Evolutionary conservation across 345 rosid genomes (phyloP).

Genomic region (Diplotaxis tenuifolia): DNA sequence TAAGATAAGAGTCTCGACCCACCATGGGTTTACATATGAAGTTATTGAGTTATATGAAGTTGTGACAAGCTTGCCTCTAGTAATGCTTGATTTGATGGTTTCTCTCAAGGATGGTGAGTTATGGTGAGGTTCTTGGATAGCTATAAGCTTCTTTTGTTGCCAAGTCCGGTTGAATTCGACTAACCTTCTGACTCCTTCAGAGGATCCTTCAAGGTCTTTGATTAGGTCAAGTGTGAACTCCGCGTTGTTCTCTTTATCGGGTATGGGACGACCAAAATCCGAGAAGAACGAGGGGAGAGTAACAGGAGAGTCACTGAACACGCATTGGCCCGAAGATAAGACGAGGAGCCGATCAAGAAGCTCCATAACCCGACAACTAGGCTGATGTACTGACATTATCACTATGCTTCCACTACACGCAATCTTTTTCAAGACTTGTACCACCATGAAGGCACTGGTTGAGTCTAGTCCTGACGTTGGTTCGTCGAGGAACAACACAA

Average conservation of each 20-base stretch:
- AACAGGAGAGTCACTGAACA: constrained; percentile 57
- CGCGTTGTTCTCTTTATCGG: constrained; percentile 67
- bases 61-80: constrained; percentile 30
- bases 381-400: constrained; percentile 80
- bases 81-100: constrained; percentile 33
- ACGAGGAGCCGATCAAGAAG: constrained; percentile 49
- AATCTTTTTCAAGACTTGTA: constrained; percentile 76
- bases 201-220: constrained; percentile 50
- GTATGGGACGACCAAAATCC: constrained; percentile 67
- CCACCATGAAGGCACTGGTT: constrained; percentile 77
- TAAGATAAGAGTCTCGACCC: constrained; percentile 27
- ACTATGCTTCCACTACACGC: constrained; percentile 73
- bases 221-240: constrained; percentile 83
- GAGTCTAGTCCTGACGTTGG: constrained; percentile 95
- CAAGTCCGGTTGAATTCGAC: constrained; percentile 69
- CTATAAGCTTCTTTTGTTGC: constrained; percentile 38
- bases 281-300: constrained; percentile 54
- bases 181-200: constrained; percentile 48
- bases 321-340: constrained; percentile 51
- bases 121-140: constrained; percentile 11
- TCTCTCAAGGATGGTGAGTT: constrained; percentile 29
- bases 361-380: constrained; percentile 58
- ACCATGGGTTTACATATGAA: constrained; percentile 32
- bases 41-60: constrained; percentile 26
- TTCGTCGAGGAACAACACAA: constrained; percentile 76